Evolutionary conservation across 306 rosid genomes (phyloP).

Genomic region (Myrica gale): DNA sequence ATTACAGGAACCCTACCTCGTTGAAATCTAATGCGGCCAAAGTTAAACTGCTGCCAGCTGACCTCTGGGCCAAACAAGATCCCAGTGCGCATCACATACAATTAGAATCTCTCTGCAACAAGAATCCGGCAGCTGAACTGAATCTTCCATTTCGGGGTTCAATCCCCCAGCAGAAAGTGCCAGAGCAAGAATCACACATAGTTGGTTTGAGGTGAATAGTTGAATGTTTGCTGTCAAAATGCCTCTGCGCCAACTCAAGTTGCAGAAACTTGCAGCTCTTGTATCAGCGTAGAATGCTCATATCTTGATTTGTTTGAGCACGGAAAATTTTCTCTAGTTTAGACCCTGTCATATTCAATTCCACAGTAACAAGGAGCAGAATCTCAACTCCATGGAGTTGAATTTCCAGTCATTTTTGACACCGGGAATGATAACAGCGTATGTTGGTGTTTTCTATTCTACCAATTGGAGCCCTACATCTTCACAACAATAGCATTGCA

Average conservation of each 20-base stretch:
- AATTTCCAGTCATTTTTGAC: not conserved
- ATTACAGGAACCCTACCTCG: not conserved
- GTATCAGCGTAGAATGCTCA: not conserved
- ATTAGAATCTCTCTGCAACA: not conserved
- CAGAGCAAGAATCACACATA: not conserved
- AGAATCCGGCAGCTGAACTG: not conserved
- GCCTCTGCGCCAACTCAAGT: not conserved
- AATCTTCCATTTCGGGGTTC: not conserved
- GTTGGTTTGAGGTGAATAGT: not conserved
- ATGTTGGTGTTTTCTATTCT: not conserved
- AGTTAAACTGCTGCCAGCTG: not conserved
- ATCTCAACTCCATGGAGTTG: not conserved
- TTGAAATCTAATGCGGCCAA: not conserved
- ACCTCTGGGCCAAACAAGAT: not conserved
- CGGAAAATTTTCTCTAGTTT: not conserved
- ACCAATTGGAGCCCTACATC: not conserved
- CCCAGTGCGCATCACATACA: not conserved
- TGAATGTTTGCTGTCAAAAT: not conserved
- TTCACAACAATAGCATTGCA: not conserved
- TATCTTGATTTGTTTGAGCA: not conserved
- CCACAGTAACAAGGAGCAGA: not conserved
- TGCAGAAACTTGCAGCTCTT: not conserved
- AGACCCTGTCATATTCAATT: not conserved
- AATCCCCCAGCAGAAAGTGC: not conserved
- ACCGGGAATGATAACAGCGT: too few relatives aligned